Conservation (phyloP, 179 eudicot species). For the Amaranthus tricolor region DNA sequence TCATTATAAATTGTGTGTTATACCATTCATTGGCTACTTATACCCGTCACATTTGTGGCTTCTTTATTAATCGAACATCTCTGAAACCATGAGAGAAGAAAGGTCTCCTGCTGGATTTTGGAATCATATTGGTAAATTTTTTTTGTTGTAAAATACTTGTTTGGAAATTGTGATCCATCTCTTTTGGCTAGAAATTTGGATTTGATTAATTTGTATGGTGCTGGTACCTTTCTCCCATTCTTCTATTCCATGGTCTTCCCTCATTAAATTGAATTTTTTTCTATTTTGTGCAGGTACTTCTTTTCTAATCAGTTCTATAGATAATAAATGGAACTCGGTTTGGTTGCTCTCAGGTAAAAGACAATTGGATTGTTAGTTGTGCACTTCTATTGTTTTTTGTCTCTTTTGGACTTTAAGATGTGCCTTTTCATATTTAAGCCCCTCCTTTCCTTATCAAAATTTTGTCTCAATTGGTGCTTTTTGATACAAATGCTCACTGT, state of each 20-base stretch:
- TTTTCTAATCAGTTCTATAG: not conserved
- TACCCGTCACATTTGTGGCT: not conserved
- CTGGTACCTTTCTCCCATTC: not conserved
- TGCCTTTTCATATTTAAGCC: not conserved
- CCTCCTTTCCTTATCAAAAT: not conserved
- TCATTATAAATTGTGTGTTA: no score
- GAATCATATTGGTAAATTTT: not conserved
- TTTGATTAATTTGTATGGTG: not conserved
- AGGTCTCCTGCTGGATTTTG: not conserved
- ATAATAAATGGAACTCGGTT: constrained; percentile 23
- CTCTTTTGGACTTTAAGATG: no score
- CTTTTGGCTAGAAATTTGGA: not conserved
- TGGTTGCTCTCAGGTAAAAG: constrained; percentile 29
- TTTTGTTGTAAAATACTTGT: no score
- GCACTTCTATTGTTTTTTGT: not conserved
- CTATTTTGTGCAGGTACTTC: constrained; percentile 22
- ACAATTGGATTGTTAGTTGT: not conserved
- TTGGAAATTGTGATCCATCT: not conserved
- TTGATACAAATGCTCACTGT: not conserved
- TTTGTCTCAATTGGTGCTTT: not conserved
- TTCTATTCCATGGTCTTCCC: not conserved
- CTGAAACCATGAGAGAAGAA: not conserved
- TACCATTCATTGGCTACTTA: not conserved
- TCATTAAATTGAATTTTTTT: constrained; percentile 9
- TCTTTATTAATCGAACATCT: not conserved